These are phyloP conservation scores for Entomophthora muscae DNA, from an alignment of 371 early-diverging fungal genomes.

Conservation along the genomic window DNA sequence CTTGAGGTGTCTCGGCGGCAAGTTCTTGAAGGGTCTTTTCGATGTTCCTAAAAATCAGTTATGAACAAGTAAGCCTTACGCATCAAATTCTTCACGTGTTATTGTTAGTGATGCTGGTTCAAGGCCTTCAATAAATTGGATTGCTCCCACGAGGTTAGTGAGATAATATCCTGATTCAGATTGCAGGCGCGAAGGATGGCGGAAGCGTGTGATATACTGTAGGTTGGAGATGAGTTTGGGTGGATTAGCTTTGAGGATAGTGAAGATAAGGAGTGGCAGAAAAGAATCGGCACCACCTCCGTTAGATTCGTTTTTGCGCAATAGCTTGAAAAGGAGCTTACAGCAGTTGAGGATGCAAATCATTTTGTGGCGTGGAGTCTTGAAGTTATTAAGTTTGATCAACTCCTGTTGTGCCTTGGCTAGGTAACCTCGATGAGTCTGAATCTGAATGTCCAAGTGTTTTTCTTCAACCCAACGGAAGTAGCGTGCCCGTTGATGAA, in stretches of 20 bases:
- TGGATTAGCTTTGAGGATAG: slow-evolving; percentile 55
- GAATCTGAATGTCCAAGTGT: slow-evolving; percentile 54
- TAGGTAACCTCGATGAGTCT: slow-evolving; percentile 39
- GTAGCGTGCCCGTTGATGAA: slow-evolving; percentile 55
- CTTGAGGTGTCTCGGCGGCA: background rate
- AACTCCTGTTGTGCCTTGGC: slow-evolving; percentile 56
- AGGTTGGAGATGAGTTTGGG: slow-evolving; percentile 62
- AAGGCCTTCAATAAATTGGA: slow-evolving; percentile 45
- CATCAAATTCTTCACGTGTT: slow-evolving; percentile 42
- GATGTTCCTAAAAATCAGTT: background rate
- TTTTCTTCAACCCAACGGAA: slow-evolving; percentile 60
- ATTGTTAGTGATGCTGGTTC: slow-evolving; percentile 45
- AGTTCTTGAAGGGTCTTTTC: slow-evolving; percentile 4
- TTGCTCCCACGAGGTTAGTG: slow-evolving; percentile 48
- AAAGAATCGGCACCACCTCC: slow-evolving; percentile 59
- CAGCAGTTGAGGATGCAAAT: slow-evolving; percentile 77
- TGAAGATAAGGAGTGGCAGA: slow-evolving; percentile 66
- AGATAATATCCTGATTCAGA: slow-evolving; percentile 71
- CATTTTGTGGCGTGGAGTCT: slow-evolving; percentile 71
- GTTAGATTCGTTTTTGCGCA: slow-evolving; percentile 22
- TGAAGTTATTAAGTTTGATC: slow-evolving; percentile 63
- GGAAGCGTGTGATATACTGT: slow-evolving; percentile 66
- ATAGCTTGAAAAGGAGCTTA: slow-evolving; percentile 57
- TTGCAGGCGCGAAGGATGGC: slow-evolving; percentile 54
- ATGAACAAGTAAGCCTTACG: slow-evolving; percentile 10